A percentile compares a stretch with the other conserved stretches of the same genome.
Conservation (phyloP, 495 filamentous ascomycete genomes). For the Geoglossum glabrum region DNA sequence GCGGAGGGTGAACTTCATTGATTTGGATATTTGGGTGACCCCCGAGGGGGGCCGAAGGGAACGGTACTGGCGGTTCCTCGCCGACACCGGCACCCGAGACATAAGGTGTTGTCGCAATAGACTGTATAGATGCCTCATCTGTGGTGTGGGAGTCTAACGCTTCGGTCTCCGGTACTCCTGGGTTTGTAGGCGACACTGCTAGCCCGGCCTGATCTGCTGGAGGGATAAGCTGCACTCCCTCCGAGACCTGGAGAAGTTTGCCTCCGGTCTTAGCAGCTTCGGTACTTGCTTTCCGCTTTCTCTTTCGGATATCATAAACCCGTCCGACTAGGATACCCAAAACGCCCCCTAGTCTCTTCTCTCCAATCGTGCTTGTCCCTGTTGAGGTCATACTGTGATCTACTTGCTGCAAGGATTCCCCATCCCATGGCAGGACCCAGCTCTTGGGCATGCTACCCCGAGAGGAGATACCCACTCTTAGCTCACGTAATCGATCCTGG, state of each 20-base stretch:
- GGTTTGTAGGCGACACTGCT: not conserved
- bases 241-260: not conserved
- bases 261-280: not conserved
- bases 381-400: constrained; percentile 24
- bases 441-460: constrained; percentile 11
- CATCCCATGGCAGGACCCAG: constrained; percentile 45
- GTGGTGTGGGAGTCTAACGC: not conserved
- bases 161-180: not conserved
- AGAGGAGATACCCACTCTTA: constrained; percentile 56
- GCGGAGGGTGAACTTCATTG: not conserved
- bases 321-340: constrained; percentile 49
- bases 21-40: not conserved
- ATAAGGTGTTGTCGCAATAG: not conserved
- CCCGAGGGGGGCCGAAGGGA: not conserved
- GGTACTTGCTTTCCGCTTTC: constrained; percentile 7
- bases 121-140: not conserved
- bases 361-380: constrained; percentile 12
- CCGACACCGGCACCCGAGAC: not conserved
- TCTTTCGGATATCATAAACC: constrained; percentile 39
- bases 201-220: not conserved
- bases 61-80: not conserved
- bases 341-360: constrained; percentile 41
- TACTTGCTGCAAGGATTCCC: constrained; percentile 32
- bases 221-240: not conserved
- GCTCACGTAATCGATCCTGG: constrained; percentile 42